Conservation (phyloP, 345 rosid species). For the Eucalyptus camaldulensis region DNA sequence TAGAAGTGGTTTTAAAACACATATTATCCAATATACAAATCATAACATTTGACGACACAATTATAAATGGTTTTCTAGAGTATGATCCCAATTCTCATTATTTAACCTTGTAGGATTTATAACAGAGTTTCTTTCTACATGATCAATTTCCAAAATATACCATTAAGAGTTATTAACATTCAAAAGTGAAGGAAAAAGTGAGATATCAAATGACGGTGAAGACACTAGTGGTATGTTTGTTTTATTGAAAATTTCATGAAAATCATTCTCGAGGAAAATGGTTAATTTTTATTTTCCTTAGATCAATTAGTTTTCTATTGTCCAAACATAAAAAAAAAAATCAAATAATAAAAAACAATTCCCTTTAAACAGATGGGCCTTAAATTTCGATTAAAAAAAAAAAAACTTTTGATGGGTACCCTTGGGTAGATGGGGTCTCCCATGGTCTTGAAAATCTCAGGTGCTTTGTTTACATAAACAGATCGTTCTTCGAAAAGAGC, state of each 20-base stretch:
- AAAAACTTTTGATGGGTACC: not conserved
- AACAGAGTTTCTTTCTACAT: not conserved
- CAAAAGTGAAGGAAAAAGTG: not conserved
- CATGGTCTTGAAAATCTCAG: not conserved
- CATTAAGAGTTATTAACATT: not conserved
- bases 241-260: not conserved
- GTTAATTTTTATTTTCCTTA: too few species aligned
- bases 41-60: not conserved
- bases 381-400: not conserved
- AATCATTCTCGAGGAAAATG: not conserved
- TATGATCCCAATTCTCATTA: not conserved
- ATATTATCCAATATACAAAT: not conserved
- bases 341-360: not conserved
- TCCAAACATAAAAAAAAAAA: accelerated
- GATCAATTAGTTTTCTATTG: too few species aligned
- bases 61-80: not conserved
- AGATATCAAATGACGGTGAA: not conserved
- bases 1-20: not conserved
- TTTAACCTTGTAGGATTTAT: not conserved
- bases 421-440: not conserved
- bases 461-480: not conserved
- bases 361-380: not conserved
- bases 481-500: not conserved
- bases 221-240: not conserved
- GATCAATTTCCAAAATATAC: not conserved